These are phyloP conservation scores for Ascochyta clinopodiicola DNA, from an alignment of 2,329 filamentous ascomycete species.

Conservation along the genomic window DNA sequence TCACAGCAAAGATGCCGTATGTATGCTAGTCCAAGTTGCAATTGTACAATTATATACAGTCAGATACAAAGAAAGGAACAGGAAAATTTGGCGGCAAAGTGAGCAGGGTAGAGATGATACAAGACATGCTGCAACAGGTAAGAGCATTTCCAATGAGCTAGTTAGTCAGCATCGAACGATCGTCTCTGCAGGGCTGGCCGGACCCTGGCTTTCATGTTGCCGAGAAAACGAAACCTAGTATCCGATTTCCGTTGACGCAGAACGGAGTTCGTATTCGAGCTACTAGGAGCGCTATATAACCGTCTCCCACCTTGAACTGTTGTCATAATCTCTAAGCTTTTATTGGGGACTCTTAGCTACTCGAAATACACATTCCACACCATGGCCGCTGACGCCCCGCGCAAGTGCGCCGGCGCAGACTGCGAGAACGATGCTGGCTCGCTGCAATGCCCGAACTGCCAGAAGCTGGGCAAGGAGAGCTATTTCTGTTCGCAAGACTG, in stretches of 20 bases:
- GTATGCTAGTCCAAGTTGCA: neutral
- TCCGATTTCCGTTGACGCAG: no score
- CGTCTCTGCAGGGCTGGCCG: constrained; percentile 17
- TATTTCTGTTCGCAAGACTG: constrained; percentile 99
- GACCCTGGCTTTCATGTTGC: constrained; percentile 16
- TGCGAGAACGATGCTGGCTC: constrained; percentile 86
- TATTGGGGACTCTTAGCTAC: neutral
- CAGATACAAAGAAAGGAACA: neutral
- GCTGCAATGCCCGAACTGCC: constrained; percentile 92
- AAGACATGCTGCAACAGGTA: constrained; percentile 26
- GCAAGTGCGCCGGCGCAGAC: constrained; percentile 80
- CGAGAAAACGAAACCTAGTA: no score
- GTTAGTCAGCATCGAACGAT: constrained; percentile 30
- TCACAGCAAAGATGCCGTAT: constrained; percentile 1
- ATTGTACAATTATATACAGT: constrained; percentile 11
- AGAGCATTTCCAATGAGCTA: constrained; percentile 20
- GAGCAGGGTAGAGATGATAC: constrained; percentile 21
- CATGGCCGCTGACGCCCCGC: constrained; percentile 56
- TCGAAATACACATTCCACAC: constrained; percentile 6
- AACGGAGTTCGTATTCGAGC: constrained; percentile 12
- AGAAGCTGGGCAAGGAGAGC: constrained; percentile 88
- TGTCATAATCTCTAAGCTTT: neutral
- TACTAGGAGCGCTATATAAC: constrained; percentile 10
- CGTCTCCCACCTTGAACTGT: neutral
- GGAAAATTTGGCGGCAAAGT: constrained; percentile 9